Percentiles rank a stretch among this genome's conserved stretches.
These are phyloP conservation scores for Zoysia pacifica DNA, from an alignment of 176 grass and related monocot genomes.

Conservation along the genomic window DNA sequence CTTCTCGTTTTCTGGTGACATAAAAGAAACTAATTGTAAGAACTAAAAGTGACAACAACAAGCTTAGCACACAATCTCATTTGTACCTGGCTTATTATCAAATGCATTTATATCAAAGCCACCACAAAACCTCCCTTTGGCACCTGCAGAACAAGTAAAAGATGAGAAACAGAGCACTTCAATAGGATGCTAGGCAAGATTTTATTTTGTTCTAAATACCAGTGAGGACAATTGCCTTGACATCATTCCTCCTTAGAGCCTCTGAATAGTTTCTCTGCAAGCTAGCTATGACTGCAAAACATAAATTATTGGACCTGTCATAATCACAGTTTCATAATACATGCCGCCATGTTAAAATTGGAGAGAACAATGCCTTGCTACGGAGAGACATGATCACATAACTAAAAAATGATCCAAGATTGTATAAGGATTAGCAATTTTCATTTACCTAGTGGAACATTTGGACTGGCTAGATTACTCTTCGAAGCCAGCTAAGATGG, in stretches of 20 bases:
- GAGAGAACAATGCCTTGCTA: not conserved
- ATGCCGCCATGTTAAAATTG: not conserved
- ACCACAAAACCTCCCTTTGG: conserved; percentile 75
- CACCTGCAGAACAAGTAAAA: conserved; percentile 39
- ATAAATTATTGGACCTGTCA: conserved; percentile 21
- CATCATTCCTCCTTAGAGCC: conserved; percentile 71
- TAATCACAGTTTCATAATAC: not conserved
- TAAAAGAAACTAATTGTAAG: not conserved
- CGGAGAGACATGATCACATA: not conserved
- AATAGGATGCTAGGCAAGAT: conserved; percentile 17
- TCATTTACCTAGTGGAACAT: not conserved
- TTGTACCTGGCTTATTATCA: conserved; percentile 56
- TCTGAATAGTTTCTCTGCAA: conserved; percentile 57
- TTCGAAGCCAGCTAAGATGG: not conserved
- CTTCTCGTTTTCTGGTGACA: conserved; percentile 55
- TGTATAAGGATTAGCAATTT: not conserved
- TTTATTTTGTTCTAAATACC: conserved; percentile 32
- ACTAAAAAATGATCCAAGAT: not conserved
- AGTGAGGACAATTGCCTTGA: conserved; percentile 86
- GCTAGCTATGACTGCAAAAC: conserved; percentile 67
- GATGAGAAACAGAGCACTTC: conserved; percentile 9
- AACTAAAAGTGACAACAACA: not conserved
- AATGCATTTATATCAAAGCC: conserved; percentile 82
- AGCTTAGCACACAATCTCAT: not conserved
- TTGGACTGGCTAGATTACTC: not conserved